Evolutionary conservation across 768 basidiomycete species (phyloP).

Genomic region (Clathrus columnatus): DNA sequence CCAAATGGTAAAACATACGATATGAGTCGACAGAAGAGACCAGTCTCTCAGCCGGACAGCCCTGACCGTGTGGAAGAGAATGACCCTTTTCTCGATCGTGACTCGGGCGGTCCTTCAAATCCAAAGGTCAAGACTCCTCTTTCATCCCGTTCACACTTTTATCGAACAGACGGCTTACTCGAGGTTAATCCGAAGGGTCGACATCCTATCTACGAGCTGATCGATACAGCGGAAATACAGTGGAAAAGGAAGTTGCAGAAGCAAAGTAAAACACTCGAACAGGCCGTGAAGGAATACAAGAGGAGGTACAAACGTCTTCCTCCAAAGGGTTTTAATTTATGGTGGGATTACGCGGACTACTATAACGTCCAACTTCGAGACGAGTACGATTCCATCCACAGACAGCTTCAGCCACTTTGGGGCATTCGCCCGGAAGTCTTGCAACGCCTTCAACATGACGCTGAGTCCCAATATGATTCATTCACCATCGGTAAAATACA

Average conservation of each 20-base stretch:
- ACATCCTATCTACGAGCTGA: conserved; percentile 41
- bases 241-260: conserved; percentile 32
- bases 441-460: conserved; percentile 19
- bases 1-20: too few species aligned
- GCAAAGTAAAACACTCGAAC: conserved; percentile 29
- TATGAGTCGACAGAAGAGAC: too few species aligned
- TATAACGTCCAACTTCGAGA: conserved; percentile 42
- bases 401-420: conserved; percentile 36
- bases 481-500: conserved; percentile 28
- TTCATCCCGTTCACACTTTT: conserved; percentile 11
- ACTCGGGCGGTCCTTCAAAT: too few species aligned
- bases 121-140: background rate
- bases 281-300: conserved; percentile 34
- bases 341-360: conserved; percentile 40
- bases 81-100: too few species aligned
- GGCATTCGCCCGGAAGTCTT: conserved; percentile 30
- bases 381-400: conserved; percentile 45
- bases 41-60: background rate
- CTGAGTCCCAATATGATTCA: conserved; percentile 24
- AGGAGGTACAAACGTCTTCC: conserved; percentile 29
- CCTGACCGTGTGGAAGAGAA: too few species aligned
- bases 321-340: conserved; percentile 38
- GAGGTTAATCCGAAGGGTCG: conserved; percentile 27
- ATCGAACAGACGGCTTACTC: conserved; percentile 26
- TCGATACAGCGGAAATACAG: conserved; percentile 25